phyloP scores from a whole-genome alignment of 148 eudicot species.

The Talinum fruticosum region DNA sequence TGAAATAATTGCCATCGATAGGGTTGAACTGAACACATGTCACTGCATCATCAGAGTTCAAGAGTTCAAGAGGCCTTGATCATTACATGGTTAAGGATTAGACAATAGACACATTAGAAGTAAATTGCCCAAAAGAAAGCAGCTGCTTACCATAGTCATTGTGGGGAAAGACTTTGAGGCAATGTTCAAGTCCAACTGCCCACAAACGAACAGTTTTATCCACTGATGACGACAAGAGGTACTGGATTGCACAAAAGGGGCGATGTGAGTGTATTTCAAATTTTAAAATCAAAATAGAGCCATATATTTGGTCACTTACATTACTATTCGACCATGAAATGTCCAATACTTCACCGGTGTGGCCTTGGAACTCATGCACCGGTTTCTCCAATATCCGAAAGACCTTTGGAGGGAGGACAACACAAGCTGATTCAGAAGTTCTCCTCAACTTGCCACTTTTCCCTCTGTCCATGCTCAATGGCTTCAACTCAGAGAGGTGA shows the following conservation, averaged over 20 bases:
- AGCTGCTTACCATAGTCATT: constrained; percentile 62
- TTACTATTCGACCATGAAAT: constrained; percentile 71
- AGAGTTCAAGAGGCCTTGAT: not conserved
- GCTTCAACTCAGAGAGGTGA: constrained; percentile 55
- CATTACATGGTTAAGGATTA: not conserved
- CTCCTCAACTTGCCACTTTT: constrained; percentile 36
- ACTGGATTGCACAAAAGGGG: constrained; percentile 39
- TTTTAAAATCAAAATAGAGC: not conserved
- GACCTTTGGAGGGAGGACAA: constrained; percentile 76
- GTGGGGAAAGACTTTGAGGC: constrained; percentile 73
- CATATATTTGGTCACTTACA: constrained; percentile 25
- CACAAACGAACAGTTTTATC: constrained; percentile 91
- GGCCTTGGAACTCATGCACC: constrained; percentile 68
- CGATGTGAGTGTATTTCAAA: not conserved
- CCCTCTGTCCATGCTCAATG: constrained; percentile 44
- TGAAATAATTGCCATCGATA: constrained; percentile 62
- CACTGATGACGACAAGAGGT: constrained; percentile 67
- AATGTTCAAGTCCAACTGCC: constrained; percentile 63
- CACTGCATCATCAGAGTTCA: constrained; percentile 55
- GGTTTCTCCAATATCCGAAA: constrained; percentile 75
- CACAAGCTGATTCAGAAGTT: constrained; percentile 72
- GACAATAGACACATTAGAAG: no score
- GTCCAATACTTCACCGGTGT: constrained; percentile 67
- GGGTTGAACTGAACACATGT: constrained; percentile 91
- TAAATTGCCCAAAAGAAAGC: not conserved